Evolutionary conservation across 805 yeast genomes (phyloP).

Genomic region (Metschnikowia lunata): DNA sequence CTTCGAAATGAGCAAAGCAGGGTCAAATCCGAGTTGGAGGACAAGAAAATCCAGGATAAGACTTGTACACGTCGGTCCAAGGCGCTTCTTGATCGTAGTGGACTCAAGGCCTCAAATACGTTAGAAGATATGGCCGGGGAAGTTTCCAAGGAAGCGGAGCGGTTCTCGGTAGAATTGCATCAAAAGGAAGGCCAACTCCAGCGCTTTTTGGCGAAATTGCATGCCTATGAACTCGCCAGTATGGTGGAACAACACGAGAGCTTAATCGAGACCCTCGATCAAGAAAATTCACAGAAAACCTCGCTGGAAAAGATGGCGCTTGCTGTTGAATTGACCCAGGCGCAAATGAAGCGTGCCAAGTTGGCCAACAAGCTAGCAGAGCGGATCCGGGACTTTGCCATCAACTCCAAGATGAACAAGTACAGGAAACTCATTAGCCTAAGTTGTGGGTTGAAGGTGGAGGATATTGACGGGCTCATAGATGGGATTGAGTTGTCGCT

Average conservation of each 20-base stretch:
- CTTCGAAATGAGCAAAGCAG: constrained; percentile 21
- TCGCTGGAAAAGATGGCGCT: constrained; percentile 6
- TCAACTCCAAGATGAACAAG: constrained; percentile 59
- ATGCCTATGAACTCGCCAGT: constrained; percentile 42
- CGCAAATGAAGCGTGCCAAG: constrained; percentile 49
- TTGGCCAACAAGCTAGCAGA: constrained; percentile 47
- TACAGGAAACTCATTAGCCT: constrained; percentile 73
- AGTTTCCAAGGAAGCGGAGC: constrained; percentile 17
- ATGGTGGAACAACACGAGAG: constrained; percentile 36
- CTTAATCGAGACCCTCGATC: background rate
- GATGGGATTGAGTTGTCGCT: constrained; percentile 55
- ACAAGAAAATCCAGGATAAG: constrained; percentile 45
- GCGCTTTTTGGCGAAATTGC: constrained; percentile 18
- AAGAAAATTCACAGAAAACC: background rate
- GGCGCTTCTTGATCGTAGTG: constrained; percentile 28
- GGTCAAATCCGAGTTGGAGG: constrained; percentile 39
- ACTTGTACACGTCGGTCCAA: constrained; percentile 24
- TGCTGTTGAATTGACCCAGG: constrained; percentile 36
- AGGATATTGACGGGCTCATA: constrained; percentile 74
- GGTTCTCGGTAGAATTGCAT: constrained; percentile 6
- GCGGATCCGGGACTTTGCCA: constrained; percentile 37
- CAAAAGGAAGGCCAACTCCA: constrained; percentile 12
- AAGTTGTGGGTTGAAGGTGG: constrained; percentile 72
- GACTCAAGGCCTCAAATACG: constrained; percentile 22
- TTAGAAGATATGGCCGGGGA: constrained; percentile 26